A percentile compares a stretch with the other conserved stretches of the same genome.
Conservation (phyloP, 2,329 filamentous ascomycete genomes). For the Waltergamsia citrina region DNA sequence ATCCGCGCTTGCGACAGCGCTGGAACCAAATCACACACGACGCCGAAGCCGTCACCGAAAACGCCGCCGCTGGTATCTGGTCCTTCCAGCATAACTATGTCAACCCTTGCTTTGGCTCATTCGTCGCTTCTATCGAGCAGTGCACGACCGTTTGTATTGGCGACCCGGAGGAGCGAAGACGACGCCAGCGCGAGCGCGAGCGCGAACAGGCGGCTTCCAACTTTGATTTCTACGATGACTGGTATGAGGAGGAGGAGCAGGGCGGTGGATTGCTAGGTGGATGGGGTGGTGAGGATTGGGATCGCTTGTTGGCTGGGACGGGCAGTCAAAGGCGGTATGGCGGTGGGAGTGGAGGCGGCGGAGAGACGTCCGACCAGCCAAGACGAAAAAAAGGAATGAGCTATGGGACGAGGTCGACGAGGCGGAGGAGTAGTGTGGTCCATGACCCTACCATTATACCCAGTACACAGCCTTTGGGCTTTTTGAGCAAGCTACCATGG, state of each 20-base stretch:
- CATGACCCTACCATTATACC: slow-evolving; percentile 87
- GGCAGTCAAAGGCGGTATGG: slow-evolving; percentile 32
- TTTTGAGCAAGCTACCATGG: slow-evolving; percentile 76
- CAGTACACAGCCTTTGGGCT: slow-evolving; percentile 75
- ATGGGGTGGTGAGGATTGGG: slow-evolving; percentile 80
- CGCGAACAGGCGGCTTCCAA: slow-evolving; percentile 62
- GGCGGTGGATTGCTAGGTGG: slow-evolving; percentile 52
- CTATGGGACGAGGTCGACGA: slow-evolving; percentile 60
- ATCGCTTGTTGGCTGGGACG: slow-evolving; percentile 67
- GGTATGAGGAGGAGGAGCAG: slow-evolving; percentile 55
- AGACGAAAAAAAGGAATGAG: slow-evolving; percentile 75
- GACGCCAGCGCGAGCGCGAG: slow-evolving; percentile 57
- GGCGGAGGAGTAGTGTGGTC: slow-evolving; percentile 31
- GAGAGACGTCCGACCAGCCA: slow-evolving; percentile 49
- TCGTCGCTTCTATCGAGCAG: slow-evolving; percentile 59
- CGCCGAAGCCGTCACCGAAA: slow-evolving; percentile 81
- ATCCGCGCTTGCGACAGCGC: slow-evolving; percentile 84
- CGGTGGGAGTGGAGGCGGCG: slow-evolving; percentile 11
- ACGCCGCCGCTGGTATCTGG: slow-evolving; percentile 86
- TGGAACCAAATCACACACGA: slow-evolving; percentile 91
- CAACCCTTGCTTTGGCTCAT: slow-evolving; percentile 63
- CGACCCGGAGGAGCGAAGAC: slow-evolving; percentile 62
- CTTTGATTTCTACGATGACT: slow-evolving; percentile 98
- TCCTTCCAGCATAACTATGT: slow-evolving; percentile 81
- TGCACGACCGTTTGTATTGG: slow-evolving; percentile 65